Percentiles rank a stretch among this genome's conserved stretches.
Conservation (phyloP, 179 eudicot genomes). For the Carnegiea gigantea region DNA sequence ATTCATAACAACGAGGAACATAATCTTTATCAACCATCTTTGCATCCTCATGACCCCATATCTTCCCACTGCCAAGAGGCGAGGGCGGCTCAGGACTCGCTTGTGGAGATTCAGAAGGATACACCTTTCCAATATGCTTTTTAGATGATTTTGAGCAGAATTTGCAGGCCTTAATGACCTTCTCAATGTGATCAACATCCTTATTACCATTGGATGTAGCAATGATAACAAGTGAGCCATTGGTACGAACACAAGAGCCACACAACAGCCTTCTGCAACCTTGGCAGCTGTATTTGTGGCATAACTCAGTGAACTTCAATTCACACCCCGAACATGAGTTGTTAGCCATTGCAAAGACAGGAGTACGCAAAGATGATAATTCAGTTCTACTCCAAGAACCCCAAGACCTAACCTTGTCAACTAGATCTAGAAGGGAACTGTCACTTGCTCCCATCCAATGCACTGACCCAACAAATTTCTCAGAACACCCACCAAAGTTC, state of each 20-base stretch:
- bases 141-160: slow-evolving; percentile 52
- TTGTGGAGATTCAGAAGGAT: slow-evolving; percentile 78
- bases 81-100: slow-evolving; percentile 69
- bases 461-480: slow-evolving; percentile 28
- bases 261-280: slow-evolving; percentile 66
- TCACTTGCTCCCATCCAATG: slow-evolving; percentile 79
- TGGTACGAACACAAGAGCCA: slow-evolving; percentile 53
- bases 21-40: slow-evolving; percentile 17
- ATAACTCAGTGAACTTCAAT: slow-evolving; percentile 36
- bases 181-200: slow-evolving; percentile 29
- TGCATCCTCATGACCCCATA: slow-evolving; percentile 16
- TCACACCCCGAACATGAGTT: slow-evolving; percentile 55
- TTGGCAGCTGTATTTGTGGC: slow-evolving; percentile 52
- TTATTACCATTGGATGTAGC: slow-evolving; percentile 32
- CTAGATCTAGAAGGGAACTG: slow-evolving; percentile 53
- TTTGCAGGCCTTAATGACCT: slow-evolving; percentile 59
- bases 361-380: slow-evolving; percentile 20
- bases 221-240: slow-evolving; percentile 40
- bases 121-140: slow-evolving; percentile 55
- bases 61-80: slow-evolving; percentile 45
- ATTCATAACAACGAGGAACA: slow-evolving; percentile 11
- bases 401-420: slow-evolving; percentile 64
- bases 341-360: slow-evolving; percentile 51
- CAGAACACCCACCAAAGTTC: slow-evolving; percentile 16
- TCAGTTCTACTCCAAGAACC: slow-evolving; percentile 44